Percentiles rank a stretch among this genome's conserved stretches.
Conservation (phyloP, 768 basidiomycete genomes). For the Lactarius trivialis region DNA sequence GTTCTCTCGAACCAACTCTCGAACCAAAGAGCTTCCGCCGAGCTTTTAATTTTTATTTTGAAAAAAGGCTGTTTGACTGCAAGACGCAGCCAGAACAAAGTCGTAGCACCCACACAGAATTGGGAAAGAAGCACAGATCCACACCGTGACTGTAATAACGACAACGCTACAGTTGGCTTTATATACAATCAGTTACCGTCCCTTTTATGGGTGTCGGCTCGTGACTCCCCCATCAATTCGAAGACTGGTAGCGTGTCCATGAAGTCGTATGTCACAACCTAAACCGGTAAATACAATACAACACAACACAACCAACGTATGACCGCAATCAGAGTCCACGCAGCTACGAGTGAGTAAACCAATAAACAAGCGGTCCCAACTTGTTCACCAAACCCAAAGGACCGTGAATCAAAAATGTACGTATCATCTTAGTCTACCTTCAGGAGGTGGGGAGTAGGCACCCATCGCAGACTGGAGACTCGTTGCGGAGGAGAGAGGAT, state of each 20-base stretch:
- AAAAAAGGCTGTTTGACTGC: too few relatives aligned
- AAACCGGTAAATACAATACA: not conserved
- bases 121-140: too few relatives aligned
- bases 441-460: not conserved
- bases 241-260: not conserved
- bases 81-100: too few relatives aligned
- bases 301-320: not conserved
- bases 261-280: not conserved
- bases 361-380: not conserved
- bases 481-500: not conserved
- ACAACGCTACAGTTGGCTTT: too few relatives aligned
- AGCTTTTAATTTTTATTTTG: too few relatives aligned
- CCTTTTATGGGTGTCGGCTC: too few relatives aligned
- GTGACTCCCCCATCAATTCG: not conserved
- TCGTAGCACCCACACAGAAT: too few relatives aligned
- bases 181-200: too few relatives aligned
- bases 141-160: too few relatives aligned
- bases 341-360: not conserved
- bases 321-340: not conserved
- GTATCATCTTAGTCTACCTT: not conserved
- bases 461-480: not conserved
- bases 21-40: too few relatives aligned
- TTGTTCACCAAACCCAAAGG: not conserved
- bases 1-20: too few relatives aligned
- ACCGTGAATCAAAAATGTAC: not conserved